Percentiles rank a stretch among this genome's conserved stretches.
These are phyloP conservation scores for Metarhizium humberi DNA, from an alignment of 2,329 filamentous ascomycete species.

Conservation along the genomic window DNA sequence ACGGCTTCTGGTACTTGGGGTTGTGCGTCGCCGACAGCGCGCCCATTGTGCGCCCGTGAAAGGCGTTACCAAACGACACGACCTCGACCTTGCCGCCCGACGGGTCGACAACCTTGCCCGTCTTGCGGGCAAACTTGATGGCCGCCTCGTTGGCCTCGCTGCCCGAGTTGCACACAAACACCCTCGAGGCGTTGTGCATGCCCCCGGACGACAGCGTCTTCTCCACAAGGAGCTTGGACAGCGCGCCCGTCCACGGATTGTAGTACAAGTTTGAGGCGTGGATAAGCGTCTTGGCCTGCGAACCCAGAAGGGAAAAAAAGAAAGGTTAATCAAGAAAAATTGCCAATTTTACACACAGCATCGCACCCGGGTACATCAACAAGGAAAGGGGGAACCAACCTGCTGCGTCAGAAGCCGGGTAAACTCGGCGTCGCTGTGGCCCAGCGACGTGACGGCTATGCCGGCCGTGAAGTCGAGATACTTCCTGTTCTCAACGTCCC, in stretches of 20 bases:
- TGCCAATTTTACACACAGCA: too few relatives aligned
- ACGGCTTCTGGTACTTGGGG: constrained; percentile 93
- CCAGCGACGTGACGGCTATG: constrained; percentile 89
- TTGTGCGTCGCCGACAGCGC: constrained; percentile 93
- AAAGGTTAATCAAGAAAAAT: too few relatives aligned
- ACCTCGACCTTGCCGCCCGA: constrained; percentile 70
- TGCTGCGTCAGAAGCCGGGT: constrained; percentile 68
- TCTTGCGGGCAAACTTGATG: constrained; percentile 93
- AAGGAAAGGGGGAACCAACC: constrained; percentile 30
- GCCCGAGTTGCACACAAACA: constrained; percentile 94
- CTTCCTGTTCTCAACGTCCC: constrained; percentile 78
- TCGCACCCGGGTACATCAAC: background rate
- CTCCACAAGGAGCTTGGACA: constrained; percentile 78
- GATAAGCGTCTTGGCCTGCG: constrained; percentile 65
- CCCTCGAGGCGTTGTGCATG: constrained; percentile 71
- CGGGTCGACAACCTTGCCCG: constrained; percentile 66
- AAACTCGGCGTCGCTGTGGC: constrained; percentile 79
- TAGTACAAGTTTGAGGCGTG: constrained; percentile 96
- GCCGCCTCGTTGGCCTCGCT: constrained; percentile 96
- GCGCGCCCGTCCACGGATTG: constrained; percentile 86
- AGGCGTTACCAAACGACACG: constrained; percentile 84
- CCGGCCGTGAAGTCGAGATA: constrained; percentile 95
- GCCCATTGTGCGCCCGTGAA: constrained; percentile 96
- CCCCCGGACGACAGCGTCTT: constrained; percentile 69
- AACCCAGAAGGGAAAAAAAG: too few relatives aligned